Evolutionary conservation across 1,284 basidiomycete genomes (phyloP), one percentile per base, ranked within the genome.

Genomic region (Caloboletus firmus): DNA sequence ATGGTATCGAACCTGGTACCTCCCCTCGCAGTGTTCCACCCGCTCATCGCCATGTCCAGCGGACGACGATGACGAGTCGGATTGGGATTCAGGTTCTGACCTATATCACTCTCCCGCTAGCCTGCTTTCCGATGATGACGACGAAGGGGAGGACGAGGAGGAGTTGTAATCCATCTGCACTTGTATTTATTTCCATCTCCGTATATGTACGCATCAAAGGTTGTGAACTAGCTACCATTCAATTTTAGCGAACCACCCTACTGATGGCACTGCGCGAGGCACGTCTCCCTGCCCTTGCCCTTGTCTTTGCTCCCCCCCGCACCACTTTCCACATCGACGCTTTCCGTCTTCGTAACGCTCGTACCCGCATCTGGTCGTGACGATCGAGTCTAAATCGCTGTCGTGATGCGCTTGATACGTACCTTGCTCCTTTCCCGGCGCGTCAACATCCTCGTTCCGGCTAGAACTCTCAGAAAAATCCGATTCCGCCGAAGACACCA

Each of bases 1-100:
- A 51, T 89, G 84, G 84, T 87, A 86, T 63, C 74, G 77, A 50
- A 72, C 74, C n/a, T 83, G 82, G 79, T 63, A 80, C 40, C 71
- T 77, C 52, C 70, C 77, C 39, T 68, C 70, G 22, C 67, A 59
- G 39, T 61, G 53, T 44, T 55, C 52, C 30, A 52, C 54, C 18
- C 55, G 56, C 10, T 51, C 57, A 22, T 37, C 39, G 2, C 44
- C 55, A 12, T 54, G 46, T 56, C 40, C 24, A 1, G 18, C 28
- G 5, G 57, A 60, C 45, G 60, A 61, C 15, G 59, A 50, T 18
- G 69, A 71, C 8, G 68, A 68, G 22, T 59, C 62, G 10, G 70
- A 71, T 35, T 35, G 55, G 7, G 64, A 62, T 5, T 56, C 64
- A 7, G 68, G 65, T 13, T 59, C 53, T 17, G 64, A 65, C 11